phyloP scores from a whole-genome alignment of 2,329 filamentous ascomycete species.

The Fusarium lyarnte region DNA sequence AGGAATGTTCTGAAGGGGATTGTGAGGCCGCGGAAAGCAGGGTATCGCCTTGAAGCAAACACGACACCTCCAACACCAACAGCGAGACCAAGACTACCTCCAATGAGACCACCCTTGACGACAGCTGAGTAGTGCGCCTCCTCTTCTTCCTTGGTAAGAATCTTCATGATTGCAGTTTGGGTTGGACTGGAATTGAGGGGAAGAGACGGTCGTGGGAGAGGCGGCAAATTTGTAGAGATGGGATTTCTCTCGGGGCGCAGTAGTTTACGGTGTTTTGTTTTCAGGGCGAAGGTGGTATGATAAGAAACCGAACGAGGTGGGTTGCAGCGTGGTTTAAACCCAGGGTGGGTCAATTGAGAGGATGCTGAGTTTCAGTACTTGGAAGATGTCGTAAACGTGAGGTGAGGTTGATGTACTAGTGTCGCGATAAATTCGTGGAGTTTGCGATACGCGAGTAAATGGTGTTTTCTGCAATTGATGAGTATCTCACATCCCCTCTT shows the following conservation, averaged over 20 bases:
- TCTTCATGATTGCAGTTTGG: slow-evolving; percentile 76
- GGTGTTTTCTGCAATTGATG: slow-evolving; percentile 4
- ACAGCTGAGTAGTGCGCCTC: slow-evolving; percentile 83
- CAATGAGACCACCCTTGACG: slow-evolving; percentile 79
- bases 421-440: background rate
- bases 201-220: background rate
- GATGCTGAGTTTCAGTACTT: background rate
- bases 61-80: slow-evolving; percentile 74
- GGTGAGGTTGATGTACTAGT: background rate
- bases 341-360: slow-evolving; percentile 30
- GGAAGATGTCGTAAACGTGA: slow-evolving; percentile 6
- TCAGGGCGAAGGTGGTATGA: slow-evolving; percentile 33
- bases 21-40: slow-evolving; percentile 82
- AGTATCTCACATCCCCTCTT: background rate
- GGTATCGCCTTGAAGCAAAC: slow-evolving; percentile 75
- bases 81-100: slow-evolving; percentile 74
- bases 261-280: slow-evolving; percentile 11
- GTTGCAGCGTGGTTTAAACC: slow-evolving; percentile 33
- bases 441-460: background rate
- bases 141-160: slow-evolving; percentile 95
- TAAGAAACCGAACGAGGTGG: slow-evolving; percentile 25
- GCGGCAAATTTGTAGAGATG: slow-evolving; percentile 1
- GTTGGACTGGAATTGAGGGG: background rate
- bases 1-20: slow-evolving; percentile 93
- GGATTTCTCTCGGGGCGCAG: slow-evolving; percentile 1